These are phyloP conservation scores for Scutellaria galericulata DNA, from an alignment of 257 asterid species.

Conservation along the genomic window DNA sequence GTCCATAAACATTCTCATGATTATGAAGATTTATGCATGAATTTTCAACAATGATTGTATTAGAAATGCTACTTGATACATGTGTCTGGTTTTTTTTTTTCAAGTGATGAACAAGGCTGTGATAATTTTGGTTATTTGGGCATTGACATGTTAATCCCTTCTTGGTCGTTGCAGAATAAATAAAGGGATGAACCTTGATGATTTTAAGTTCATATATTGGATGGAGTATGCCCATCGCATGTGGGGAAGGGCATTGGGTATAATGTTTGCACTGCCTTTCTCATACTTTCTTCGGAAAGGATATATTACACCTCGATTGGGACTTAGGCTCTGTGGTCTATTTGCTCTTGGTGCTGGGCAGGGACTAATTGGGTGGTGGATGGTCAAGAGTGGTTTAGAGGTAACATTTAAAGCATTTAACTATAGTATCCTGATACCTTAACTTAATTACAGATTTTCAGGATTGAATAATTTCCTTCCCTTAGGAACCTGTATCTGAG, in stretches of 20 bases:
- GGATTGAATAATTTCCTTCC: constrained; percentile 29
- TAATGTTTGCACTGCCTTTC: constrained; percentile 96
- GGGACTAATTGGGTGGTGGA: constrained; percentile 99
- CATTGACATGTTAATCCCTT: constrained; percentile 6
- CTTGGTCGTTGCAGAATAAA: constrained; percentile 60
- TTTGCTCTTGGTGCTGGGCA: constrained; percentile 99
- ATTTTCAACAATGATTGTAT: constrained; percentile 19
- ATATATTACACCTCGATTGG: constrained; percentile 73
- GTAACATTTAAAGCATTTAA: constrained; percentile 47
- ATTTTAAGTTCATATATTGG: constrained; percentile 98
- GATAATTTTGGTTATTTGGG: neutral
- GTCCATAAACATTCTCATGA: neutral
- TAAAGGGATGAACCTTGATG: constrained; percentile 83
- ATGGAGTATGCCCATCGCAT: constrained; percentile 99
- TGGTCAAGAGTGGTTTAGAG: constrained; percentile 99
- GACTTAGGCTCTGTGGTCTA: constrained; percentile 78
- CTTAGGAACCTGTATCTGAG: constrained; percentile 84
- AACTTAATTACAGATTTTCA: constrained; percentile 22
- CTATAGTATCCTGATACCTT: constrained; percentile 9
- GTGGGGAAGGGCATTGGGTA: constrained; percentile 98
- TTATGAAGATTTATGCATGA: neutral
- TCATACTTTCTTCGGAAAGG: constrained; percentile 94
- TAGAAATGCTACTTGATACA: too few species aligned
- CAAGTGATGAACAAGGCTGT: neutral
- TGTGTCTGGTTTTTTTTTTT: too few species aligned